Percentiles rank a stretch among this genome's conserved stretches.
Conservation (phyloP, 495 filamentous ascomycete genomes). For the Penicillium atrosanguineum region DNA sequence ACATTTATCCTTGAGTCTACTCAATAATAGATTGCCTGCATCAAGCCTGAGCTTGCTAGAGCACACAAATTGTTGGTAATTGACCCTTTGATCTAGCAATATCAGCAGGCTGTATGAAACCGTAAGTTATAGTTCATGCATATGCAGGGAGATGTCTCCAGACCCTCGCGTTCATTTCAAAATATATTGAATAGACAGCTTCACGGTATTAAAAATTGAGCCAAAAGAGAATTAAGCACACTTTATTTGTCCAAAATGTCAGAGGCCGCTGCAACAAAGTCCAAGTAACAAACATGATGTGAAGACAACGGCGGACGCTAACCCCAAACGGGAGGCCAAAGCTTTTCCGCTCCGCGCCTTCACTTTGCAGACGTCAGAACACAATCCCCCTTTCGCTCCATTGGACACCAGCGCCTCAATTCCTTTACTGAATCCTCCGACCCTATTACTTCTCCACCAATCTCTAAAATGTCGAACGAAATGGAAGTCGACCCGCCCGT, state of each 20-base stretch:
- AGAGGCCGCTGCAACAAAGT: neutral
- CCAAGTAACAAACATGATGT: neutral
- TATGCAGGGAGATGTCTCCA: neutral
- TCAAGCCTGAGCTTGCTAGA: too few relatives aligned
- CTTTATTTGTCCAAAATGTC: too few relatives aligned
- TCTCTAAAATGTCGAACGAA: conserved; percentile 60
- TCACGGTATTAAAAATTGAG: neutral
- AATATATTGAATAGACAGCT: neutral
- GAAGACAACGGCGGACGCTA: conserved; percentile 10
- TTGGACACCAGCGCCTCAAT: neutral
- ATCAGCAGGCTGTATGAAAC: too few relatives aligned
- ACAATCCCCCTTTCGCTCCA: conserved; percentile 1
- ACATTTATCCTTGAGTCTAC: too few relatives aligned
- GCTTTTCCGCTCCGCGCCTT: conserved; percentile 12
- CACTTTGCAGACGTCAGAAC: conserved; percentile 4
- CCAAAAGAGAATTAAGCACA: neutral
- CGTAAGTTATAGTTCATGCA: neutral
- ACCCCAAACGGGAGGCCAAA: conserved; percentile 9
- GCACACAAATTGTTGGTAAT: too few relatives aligned
- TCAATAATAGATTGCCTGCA: too few relatives aligned
- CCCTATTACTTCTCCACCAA: neutral
- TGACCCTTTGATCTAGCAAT: too few relatives aligned
- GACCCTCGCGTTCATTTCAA: neutral
- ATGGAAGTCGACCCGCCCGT: conserved; percentile 76
- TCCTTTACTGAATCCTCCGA: neutral